Conservation (phyloP, 805 yeast genomes). For the Barnettozyma populi region DNA sequence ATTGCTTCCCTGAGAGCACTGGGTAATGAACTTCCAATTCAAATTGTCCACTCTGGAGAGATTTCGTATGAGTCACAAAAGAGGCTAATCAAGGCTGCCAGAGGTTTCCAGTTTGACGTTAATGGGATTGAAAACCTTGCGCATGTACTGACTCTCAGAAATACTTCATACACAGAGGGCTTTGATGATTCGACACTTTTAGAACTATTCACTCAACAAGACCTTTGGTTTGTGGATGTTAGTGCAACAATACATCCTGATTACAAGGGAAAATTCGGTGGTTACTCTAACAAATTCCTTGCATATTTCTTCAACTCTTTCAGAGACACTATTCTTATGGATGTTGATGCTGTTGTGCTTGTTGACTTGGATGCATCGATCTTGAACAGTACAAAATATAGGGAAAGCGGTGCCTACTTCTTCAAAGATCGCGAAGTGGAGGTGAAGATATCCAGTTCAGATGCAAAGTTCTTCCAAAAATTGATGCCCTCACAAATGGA, state of each 20-base stretch:
- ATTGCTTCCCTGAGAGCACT: constrained; percentile 36
- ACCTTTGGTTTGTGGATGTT: constrained; percentile 37
- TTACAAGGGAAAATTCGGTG: constrained; percentile 25
- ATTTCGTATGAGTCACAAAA: constrained; percentile 28
- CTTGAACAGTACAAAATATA: constrained; percentile 30
- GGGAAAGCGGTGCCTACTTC: constrained; percentile 33
- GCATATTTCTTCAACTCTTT: constrained; percentile 46
- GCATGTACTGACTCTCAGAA: not conserved
- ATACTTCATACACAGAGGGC: not conserved
- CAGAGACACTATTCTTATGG: constrained; percentile 43
- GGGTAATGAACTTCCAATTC: constrained; percentile 36
- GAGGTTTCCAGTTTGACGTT: constrained; percentile 12
- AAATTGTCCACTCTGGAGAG: constrained; percentile 34
- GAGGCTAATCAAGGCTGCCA: constrained; percentile 31
- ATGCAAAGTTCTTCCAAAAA: constrained; percentile 36
- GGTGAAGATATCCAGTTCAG: constrained; percentile 21
- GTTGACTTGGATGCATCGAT: constrained; percentile 32
- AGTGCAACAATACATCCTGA: constrained; percentile 17
- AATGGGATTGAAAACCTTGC: constrained; percentile 13
- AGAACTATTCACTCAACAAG: constrained; percentile 26
- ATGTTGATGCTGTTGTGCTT: constrained; percentile 45
- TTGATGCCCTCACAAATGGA: constrained; percentile 39
- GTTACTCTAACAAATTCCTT: constrained; percentile 42
- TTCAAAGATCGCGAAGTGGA: constrained; percentile 41
- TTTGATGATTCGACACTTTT: not conserved